A percentile compares a stretch with the other conserved stretches of the same genome.
These are phyloP conservation scores for Solanum sitiens DNA, from an alignment of 257 asterid genomes.

Conservation along the genomic window DNA sequence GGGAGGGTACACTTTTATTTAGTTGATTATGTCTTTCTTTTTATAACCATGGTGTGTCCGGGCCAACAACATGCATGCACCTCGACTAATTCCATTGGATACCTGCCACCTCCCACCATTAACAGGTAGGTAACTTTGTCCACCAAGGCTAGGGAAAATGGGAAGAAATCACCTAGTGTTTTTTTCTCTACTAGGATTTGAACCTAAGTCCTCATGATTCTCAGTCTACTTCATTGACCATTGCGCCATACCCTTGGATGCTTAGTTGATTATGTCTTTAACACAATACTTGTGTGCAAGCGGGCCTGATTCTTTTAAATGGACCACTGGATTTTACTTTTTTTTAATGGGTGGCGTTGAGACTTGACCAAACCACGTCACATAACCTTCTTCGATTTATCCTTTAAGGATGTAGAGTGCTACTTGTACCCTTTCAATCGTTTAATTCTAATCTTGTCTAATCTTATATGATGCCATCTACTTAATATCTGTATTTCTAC, in stretches of 20 bases:
- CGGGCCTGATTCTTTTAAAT: background rate
- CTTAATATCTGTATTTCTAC: background rate
- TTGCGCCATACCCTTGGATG: background rate
- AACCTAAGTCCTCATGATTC: background rate
- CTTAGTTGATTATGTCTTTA: background rate
- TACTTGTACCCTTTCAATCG: background rate
- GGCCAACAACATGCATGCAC: background rate
- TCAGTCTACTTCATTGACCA: background rate
- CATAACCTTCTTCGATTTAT: background rate
- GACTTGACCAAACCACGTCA: background rate
- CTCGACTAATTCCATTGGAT: background rate
- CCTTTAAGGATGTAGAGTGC: background rate
- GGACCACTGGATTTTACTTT: too few species aligned
- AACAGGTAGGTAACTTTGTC: background rate
- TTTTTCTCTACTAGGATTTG: background rate
- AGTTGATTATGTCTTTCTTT: background rate
- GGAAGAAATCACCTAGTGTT: background rate
- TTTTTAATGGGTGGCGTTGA: background rate
- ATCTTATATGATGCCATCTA: background rate
- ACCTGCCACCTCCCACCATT: background rate
- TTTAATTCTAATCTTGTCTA: background rate
- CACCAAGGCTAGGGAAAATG: background rate
- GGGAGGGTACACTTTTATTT: background rate
- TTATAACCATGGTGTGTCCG: background rate
- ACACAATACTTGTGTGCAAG: background rate